Base-by-base conservation (phyloP, 2,329 filamentous ascomycete species). In the Ophiostoma australiae region DNA sequence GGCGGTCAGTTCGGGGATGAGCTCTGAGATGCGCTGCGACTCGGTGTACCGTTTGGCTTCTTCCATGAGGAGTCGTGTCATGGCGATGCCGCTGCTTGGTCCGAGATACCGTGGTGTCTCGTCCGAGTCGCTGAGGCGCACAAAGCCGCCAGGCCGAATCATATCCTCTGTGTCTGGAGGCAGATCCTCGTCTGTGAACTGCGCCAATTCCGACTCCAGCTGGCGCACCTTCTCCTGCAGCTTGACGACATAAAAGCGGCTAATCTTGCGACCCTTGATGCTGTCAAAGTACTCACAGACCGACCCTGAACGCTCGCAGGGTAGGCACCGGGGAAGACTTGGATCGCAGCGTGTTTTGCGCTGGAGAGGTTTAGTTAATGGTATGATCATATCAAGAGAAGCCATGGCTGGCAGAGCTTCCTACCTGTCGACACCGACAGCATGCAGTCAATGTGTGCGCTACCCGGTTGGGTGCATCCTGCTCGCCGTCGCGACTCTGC, bases 331-430 rank as follows among this genome's bases (percentile, higher is more conserved):
- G 58, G 95, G 95, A 31, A 99, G 87, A 17, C 91, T 92, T 4
- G 95, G 92, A 81, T 98, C 95, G 83, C 95, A 99, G 84, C 93
- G 87, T 52, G 94, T 98, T 84, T 99, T 99, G 77, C 94, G 90
- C 94, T 97, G 78, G 13, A 4, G 8, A 37, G 33, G 11, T 20
- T 61, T 27, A 35, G 35, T 58, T 58, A 69, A 44, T 20, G 17
- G 5, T 7, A 48, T 20, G 44, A 20, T 15, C 17, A 20, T 20
- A 5, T 20, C 2, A 7, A 52, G 65, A 70, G 17, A 52, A 17
- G 1, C 6, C 23, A 68, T 48, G n/a, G 27, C 3, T 17, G 13
- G 10, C 15, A 17, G 84, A 78, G 58, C 58, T 81, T 52, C 84
- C 78, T 82, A 92, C 91, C 84, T 91, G 90, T 78, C 91, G 87